Conservation (phyloP, 1,139 yeast genomes). For the Neolecta irregularis region DNA sequence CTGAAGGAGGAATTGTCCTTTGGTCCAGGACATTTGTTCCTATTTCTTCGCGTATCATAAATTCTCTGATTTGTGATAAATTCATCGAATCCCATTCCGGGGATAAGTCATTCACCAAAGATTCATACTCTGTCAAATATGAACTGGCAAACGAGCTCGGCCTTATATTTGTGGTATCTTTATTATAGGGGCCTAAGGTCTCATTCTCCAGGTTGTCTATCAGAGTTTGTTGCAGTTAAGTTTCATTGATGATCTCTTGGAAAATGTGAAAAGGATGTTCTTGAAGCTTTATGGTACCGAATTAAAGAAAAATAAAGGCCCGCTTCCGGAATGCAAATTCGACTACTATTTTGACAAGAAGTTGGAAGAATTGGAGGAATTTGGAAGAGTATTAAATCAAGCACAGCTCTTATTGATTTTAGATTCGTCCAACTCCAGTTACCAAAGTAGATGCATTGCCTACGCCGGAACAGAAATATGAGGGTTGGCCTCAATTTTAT, state of each 20-base stretch:
- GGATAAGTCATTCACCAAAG: conserved; percentile 16
- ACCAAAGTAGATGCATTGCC: conserved; percentile 11
- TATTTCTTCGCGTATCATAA: conserved; percentile 32
- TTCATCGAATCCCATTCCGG: conserved; percentile 27
- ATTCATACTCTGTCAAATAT: conserved; percentile 27
- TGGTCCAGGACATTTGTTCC: conserved; percentile 35
- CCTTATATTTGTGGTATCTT: conserved; percentile 21
- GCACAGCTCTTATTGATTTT: not conserved
- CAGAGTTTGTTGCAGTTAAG: conserved; percentile 25
- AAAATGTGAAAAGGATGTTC: conserved; percentile 24
- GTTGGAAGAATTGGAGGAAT: conserved; percentile 19
- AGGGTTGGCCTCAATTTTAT: not conserved
- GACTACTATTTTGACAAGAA: conserved; percentile 24
- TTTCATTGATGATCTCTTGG: conserved; percentile 24
- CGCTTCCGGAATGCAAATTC: conserved; percentile 19
- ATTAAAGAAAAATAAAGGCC: conserved; percentile 16
- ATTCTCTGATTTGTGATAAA: conserved; percentile 35
- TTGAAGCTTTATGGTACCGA: conserved; percentile 21
- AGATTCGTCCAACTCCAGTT: conserved; percentile 10
- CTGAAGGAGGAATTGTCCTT: conserved; percentile 42
- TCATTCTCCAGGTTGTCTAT: conserved; percentile 19
- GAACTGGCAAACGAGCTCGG: conserved; percentile 24
- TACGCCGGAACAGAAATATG: conserved; percentile 4
- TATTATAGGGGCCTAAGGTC: not conserved
- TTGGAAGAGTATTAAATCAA: not conserved